Percentiles rank a stretch among this genome's conserved stretches.
These are phyloP conservation scores for Wickerhamomyces tratensis DNA, from an alignment of 805 yeast species.

Conservation along the genomic window DNA sequence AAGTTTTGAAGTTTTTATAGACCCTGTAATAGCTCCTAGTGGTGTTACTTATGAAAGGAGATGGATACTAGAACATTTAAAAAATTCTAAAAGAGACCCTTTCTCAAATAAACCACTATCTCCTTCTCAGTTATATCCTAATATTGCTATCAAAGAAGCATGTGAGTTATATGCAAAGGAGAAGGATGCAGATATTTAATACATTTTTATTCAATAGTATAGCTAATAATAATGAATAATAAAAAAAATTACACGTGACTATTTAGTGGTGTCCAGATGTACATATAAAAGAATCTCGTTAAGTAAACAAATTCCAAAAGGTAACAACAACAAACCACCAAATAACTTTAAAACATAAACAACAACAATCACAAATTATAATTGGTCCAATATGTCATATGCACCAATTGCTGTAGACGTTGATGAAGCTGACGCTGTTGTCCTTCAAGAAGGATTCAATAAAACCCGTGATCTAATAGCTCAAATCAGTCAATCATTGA, in stretches of 20 bases:
- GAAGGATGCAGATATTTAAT: no score
- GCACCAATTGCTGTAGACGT: conserved; percentile 32
- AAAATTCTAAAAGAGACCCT: conserved; percentile 28
- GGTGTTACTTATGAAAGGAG: conserved; percentile 33
- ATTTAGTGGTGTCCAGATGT: no score
- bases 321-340: no score
- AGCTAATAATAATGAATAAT: no score
- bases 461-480: conserved; percentile 47
- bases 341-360: no score
- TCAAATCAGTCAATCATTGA: conserved; percentile 45
- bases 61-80: conserved; percentile 26
- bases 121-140: conserved; percentile 28
- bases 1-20: conserved; percentile 28
- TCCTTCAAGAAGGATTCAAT: conserved; percentile 63
- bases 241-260: no score
- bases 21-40: conserved; percentile 35
- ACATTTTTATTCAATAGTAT: no score
- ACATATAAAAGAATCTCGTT: no score
- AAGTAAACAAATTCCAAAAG: no score
- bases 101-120: conserved; percentile 26
- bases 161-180: conserved; percentile 12
- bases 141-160: conserved; percentile 29
- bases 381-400: conserved; percentile 3
- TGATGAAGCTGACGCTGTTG: conserved; percentile 78
- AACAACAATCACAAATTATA: no score